phyloP scores from a whole-genome alignment of 2,329 filamentous ascomycete genomes.

The Pseudogymnoascus sp. region DNA sequence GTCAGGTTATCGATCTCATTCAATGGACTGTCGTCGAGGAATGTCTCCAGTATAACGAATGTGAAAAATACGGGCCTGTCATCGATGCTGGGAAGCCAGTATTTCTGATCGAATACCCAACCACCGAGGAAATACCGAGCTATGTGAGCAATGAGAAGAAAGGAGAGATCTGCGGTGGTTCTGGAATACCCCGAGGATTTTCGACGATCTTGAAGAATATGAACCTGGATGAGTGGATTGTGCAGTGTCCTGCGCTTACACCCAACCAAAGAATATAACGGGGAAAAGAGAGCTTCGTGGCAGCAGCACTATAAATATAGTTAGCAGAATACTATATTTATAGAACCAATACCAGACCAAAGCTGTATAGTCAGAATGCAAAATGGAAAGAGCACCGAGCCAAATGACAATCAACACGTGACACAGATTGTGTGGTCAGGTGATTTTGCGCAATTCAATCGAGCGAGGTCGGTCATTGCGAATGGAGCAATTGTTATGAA shows the following conservation, averaged over 20 bases:
- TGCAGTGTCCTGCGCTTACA: background rate
- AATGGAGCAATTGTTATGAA: background rate
- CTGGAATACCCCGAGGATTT: background rate
- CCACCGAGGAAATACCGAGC: conserved; percentile 18
- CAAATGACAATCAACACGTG: background rate
- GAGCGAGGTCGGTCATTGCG: background rate
- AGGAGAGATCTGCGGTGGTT: background rate
- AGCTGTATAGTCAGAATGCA: background rate
- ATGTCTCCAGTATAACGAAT: conserved; percentile 53
- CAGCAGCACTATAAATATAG: background rate
- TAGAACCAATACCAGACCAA: background rate
- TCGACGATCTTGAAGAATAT: conserved; percentile 5
- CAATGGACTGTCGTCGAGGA: conserved; percentile 38
- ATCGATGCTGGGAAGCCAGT: conserved; percentile 55
- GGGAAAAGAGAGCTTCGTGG: background rate
- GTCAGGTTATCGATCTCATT: background rate
- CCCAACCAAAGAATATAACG: background rate
- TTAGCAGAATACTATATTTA: background rate
- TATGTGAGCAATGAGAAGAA: background rate
- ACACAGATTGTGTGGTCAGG: background rate
- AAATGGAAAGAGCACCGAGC: background rate
- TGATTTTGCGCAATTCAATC: background rate
- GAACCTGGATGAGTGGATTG: conserved; percentile 6
- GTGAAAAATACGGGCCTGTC: conserved; percentile 48
- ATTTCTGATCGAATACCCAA: conserved; percentile 64